Base-by-base conservation (phyloP, 345 rosid species). In the Eutrema japonicum region DNA sequence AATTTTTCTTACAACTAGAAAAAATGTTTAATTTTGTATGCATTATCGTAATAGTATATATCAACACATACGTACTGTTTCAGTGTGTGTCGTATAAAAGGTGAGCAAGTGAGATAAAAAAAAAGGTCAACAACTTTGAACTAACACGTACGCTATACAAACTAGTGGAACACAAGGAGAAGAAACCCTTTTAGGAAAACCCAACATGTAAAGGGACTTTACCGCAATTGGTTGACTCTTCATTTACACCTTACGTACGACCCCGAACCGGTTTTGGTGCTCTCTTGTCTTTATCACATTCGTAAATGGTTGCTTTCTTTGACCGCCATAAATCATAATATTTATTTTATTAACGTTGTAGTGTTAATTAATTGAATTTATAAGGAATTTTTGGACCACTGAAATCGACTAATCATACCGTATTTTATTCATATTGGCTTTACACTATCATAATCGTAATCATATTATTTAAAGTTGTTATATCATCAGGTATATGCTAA, bases 251-350 rank as follows among this genome's bases (percentile, higher is more conserved):
- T 29, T 40, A 48, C 52, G 66, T 40, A 48, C 52, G 71, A 63
- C 61, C 66, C 58, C 66, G 46, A 70, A 63, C 79, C 54, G 70
- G 75, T 70, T 70, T 56, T 18, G 75, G 22, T 55, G 66, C 60
- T 62, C 45, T 46, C 11, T 33, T 9, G 38, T 69, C 51, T 69
- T 18, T 30, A 30, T 63, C 65, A 56, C 38, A 27, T 62, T 52
- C 45, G 48, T 41, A 8, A 52, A 52, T 52, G 60, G 66, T 74
- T 66, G 72, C 78, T 74, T 76, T 76, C 75, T 76, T 76, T 76
- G 79, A 76, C 79, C 66, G 16, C 42, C 59, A 66, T 47, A 36
- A 56, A 55, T 51, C 9, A 54, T 40, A 18, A 7, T 63, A 22
- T 51, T 50, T 10, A 12, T 57, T 61, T 43, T 7, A 33, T 36